A percentile compares a stretch with the other conserved stretches of the same genome.
phyloP scores from a whole-genome alignment of 768 basidiomycete genomes.

The Pleurotus giganteus region DNA sequence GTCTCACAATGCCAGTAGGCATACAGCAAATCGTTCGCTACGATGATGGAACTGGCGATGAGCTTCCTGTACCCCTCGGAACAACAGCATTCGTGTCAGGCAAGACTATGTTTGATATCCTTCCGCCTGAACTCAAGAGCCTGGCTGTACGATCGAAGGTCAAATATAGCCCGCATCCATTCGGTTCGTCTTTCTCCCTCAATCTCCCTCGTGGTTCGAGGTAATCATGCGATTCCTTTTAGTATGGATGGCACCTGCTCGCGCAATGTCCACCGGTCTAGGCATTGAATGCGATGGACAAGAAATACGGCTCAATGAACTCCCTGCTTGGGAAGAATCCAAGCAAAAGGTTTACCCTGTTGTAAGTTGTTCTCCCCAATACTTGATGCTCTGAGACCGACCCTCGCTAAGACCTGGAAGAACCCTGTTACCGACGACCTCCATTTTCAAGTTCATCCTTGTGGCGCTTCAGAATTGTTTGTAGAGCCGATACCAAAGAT shows the following conservation, averaged over 20 bases:
- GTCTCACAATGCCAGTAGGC: slow-evolving; percentile 69
- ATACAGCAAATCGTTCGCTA: slow-evolving; percentile 63
- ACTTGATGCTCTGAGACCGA: not conserved
- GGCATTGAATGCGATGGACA: slow-evolving; percentile 79
- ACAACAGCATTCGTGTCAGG: slow-evolving; percentile 86
- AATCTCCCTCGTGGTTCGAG: not conserved
- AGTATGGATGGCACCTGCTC: slow-evolving; percentile 82
- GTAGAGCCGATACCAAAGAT: slow-evolving; percentile 71
- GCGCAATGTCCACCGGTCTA: slow-evolving; percentile 72
- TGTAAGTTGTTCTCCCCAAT: slow-evolving; percentile 25
- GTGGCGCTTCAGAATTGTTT: slow-evolving; percentile 63
- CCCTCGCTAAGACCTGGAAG: slow-evolving; percentile 73
- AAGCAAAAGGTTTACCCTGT: slow-evolving; percentile 73
- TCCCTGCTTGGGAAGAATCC: slow-evolving; percentile 78
- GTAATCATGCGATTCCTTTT: not conserved
- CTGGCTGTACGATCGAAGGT: slow-evolving; percentile 76
- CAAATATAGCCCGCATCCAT: slow-evolving; percentile 81
- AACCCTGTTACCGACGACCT: slow-evolving; percentile 81
- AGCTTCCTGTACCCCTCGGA: slow-evolving; percentile 77
- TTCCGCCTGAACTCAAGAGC: slow-evolving; percentile 71
- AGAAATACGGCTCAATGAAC: slow-evolving; percentile 62
- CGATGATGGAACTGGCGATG: slow-evolving; percentile 87
- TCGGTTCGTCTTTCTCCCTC: slow-evolving; percentile 31
- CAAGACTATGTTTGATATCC: slow-evolving; percentile 78
- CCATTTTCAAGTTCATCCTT: slow-evolving; percentile 90